A percentile compares a stretch with the other conserved stretches of the same genome.
These are phyloP conservation scores for Lasiodiplodia sp. DNA, from an alignment of 2,329 filamentous ascomycete species.

Conservation along the genomic window DNA sequence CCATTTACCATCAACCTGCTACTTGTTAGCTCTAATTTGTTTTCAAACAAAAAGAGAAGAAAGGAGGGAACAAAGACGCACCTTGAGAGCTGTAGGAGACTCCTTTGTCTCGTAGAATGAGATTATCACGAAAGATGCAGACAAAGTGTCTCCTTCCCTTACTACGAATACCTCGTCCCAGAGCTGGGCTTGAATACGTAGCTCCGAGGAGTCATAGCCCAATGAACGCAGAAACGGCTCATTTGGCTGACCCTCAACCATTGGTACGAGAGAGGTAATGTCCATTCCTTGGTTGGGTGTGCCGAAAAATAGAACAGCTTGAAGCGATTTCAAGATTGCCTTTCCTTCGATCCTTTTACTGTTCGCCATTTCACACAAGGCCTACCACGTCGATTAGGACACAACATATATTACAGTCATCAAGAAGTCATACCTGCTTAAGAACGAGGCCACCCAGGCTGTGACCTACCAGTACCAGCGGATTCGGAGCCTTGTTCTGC, in stretches of 20 bases:
- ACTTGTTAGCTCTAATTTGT: background rate
- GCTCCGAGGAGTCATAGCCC: background rate
- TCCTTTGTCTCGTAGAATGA: conserved; percentile 10
- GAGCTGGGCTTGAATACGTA: background rate
- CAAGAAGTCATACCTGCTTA: background rate
- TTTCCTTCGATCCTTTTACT: background rate
- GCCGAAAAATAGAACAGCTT: conserved; percentile 1
- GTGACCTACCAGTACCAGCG: conserved; percentile 1
- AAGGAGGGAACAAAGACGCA: too few relatives aligned
- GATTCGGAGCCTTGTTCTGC: background rate
- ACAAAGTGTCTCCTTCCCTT: background rate
- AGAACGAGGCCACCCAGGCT: conserved; percentile 6
- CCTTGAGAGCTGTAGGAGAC: background rate
- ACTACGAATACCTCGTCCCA: background rate
- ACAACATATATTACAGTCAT: background rate
- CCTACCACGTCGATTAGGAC: background rate
- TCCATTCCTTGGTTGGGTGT: conserved; percentile 13
- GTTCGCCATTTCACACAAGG: conserved; percentile 4
- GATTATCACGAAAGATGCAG: background rate
- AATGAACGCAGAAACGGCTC: background rate
- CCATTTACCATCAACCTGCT: background rate
- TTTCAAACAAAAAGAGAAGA: too few relatives aligned
- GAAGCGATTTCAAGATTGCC: background rate
- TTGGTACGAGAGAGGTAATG: background rate
- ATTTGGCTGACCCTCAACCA: background rate